Percentiles rank a stretch among this genome's conserved stretches.
phyloP scores from a whole-genome alignment of 768 basidiomycete genomes.

The Hericium coralloides region DNA sequence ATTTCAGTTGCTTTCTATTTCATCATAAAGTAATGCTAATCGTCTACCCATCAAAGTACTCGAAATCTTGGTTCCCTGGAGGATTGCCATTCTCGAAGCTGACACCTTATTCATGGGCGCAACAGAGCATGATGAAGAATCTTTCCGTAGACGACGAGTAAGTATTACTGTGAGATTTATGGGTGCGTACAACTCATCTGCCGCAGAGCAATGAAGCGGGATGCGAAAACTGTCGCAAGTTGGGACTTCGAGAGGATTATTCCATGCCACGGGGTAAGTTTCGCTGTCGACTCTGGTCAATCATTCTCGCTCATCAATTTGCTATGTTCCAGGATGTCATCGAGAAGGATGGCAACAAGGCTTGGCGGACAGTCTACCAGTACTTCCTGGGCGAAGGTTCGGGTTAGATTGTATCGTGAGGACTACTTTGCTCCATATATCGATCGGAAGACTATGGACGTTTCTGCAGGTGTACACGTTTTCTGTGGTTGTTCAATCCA shows the following conservation, averaged over 20 bases:
- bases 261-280: constrained; percentile 54
- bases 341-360: constrained; percentile 37
- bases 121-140: constrained; percentile 1
- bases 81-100: not conserved
- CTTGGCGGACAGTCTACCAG: constrained; percentile 26
- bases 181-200: not conserved
- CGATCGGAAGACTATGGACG: not conserved
- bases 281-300: not conserved
- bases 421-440: not conserved
- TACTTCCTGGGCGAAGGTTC: constrained; percentile 9
- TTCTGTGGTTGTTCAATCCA: too few species aligned
- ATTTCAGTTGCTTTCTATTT: not conserved
- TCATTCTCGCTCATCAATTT: not conserved
- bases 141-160: constrained; percentile 3
- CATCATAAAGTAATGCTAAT: too few species aligned
- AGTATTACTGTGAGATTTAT: not conserved
- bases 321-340: constrained; percentile 31
- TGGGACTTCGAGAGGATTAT: constrained; percentile 76
- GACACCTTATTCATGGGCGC: not conserved
- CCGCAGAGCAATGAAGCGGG: constrained; percentile 45
- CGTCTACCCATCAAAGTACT: not conserved
- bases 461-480: too few species aligned
- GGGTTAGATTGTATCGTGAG: not conserved
- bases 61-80: constrained; percentile 3
- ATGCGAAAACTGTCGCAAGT: constrained; percentile 51